Evolutionary conservation across 140 eudicot species (phyloP).

Genomic region (Senecio squalidus): DNA sequence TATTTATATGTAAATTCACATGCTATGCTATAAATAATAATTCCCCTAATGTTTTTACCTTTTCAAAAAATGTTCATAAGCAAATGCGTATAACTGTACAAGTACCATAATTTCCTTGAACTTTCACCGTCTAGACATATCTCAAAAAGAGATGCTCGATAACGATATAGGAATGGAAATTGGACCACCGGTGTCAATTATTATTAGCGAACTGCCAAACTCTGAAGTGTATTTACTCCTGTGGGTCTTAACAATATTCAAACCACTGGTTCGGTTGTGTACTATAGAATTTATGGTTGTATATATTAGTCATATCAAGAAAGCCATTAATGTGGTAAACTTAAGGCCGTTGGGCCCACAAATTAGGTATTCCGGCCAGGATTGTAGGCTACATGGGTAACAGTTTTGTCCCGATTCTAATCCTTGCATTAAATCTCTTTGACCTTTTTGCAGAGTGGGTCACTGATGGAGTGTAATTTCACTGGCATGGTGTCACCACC

Average conservation of each 20-base stretch:
- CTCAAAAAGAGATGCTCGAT: slow-evolving; percentile 11
- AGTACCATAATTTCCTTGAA: slow-evolving; percentile 16
- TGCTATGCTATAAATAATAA: slow-evolving; percentile 11
- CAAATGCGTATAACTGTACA: slow-evolving; percentile 16
- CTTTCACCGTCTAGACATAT: slow-evolving; percentile 1
- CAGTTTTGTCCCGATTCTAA: slow-evolving; percentile 11
- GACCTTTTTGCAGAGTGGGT: slow-evolving; percentile 45
- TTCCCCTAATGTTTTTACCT: slow-evolving; percentile 4
- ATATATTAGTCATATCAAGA: slow-evolving; percentile 16
- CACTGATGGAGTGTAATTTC: slow-evolving; percentile 49
- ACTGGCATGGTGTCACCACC: slow-evolving; percentile 52
- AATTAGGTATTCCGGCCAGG: slow-evolving; percentile 1
- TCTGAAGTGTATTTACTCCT: slow-evolving; percentile 21
- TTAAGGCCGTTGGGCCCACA: slow-evolving; percentile 21
- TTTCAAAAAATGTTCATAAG: slow-evolving; percentile 1
- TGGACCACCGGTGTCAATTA: slow-evolving; percentile 36
- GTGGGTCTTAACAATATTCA: slow-evolving; percentile 21
- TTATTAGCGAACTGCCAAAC: too few species aligned
- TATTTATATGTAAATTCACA: slow-evolving; percentile 18
- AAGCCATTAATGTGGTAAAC: slow-evolving; percentile 21
- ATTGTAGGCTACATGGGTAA: slow-evolving; percentile 13
- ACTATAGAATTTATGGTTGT: slow-evolving; percentile 17
- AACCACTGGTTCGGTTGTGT: slow-evolving; percentile 23
- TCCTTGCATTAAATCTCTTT: background rate
- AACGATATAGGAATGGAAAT: slow-evolving; percentile 11